A percentile compares a stretch with the other conserved stretches of the same genome.
phyloP scores from a whole-genome alignment of 192 early-diverging fungal species.

The Coemansia sp. region DNA sequence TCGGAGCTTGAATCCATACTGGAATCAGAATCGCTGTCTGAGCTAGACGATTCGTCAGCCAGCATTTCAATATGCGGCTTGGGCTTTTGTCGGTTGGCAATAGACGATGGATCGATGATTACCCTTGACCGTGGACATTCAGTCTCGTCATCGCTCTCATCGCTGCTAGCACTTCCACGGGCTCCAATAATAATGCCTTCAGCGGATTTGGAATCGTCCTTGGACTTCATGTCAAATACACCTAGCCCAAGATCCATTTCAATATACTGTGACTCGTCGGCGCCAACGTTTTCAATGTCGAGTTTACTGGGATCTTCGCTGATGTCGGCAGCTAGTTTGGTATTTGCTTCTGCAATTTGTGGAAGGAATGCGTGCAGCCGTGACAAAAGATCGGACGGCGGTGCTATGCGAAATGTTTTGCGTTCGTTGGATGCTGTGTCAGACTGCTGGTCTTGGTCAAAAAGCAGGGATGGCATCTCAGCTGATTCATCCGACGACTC shows the following conservation, averaged over 20 bases:
- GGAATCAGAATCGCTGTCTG: conserved; percentile 9
- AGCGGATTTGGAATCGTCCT: conserved; percentile 7
- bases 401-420: conserved; percentile 46
- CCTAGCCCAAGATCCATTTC: conserved; percentile 53
- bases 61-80: conserved; percentile 25
- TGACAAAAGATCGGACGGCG: conserved; percentile 42
- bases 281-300: conserved; percentile 47
- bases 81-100: conserved; percentile 13
- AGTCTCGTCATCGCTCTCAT: background rate
- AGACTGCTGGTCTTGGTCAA: background rate
- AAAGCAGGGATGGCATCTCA: background rate
- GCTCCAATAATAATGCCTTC: conserved; percentile 29
- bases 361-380: conserved; percentile 46
- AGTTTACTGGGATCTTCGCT: conserved; percentile 32
- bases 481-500: background rate
- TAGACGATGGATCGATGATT: conserved; percentile 17
- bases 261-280: conserved; percentile 39
- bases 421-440: background rate
- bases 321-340: conserved; percentile 28
- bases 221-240: conserved; percentile 52
- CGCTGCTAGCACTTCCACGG: background rate
- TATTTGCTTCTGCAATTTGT: conserved; percentile 51
- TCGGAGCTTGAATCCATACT: background rate
- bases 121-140: background rate
- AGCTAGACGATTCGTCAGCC: background rate